Evolutionary conservation across 75 land plant species (phyloP).

Genomic region (Selaginella tamariscina): DNA sequence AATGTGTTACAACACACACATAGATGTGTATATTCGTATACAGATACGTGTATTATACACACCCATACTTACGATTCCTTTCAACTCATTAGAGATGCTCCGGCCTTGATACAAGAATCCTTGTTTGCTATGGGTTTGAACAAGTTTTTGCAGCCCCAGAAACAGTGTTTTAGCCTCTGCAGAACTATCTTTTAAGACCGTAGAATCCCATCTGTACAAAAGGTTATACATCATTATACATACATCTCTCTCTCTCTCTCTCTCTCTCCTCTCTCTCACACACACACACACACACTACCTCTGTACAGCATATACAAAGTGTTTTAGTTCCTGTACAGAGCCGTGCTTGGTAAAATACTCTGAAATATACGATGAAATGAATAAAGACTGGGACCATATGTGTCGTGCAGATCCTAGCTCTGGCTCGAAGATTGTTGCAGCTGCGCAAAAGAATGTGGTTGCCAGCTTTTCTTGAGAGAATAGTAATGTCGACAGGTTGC

Average conservation of each 20-base stretch:
- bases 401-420: constrained; percentile 58
- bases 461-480: constrained; percentile 60
- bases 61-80: constrained; percentile 44
- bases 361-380: constrained; percentile 67
- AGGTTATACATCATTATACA: not conserved
- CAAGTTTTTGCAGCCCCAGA: constrained; percentile 41
- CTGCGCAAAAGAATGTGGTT: constrained; percentile 79
- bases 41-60: not conserved
- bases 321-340: constrained; percentile 43
- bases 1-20: not conserved
- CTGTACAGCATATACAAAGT: constrained; percentile 40
- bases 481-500: constrained; percentile 40
- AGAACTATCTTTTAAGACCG: constrained; percentile 21
- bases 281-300: constrained; percentile 28
- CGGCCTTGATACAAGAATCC: constrained; percentile 47
- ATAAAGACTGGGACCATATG: constrained; percentile 61
- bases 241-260: not conserved
- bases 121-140: constrained; percentile 38
- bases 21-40: too few relatives aligned
- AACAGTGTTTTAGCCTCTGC: constrained; percentile 46
- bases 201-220: constrained; percentile 51
- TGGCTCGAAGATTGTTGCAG: constrained; percentile 61
- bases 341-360: constrained; percentile 79
- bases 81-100: constrained; percentile 34
- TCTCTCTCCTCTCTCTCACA: not conserved